These are phyloP conservation scores for Trypanosoma cruzi DNA, from an alignment of 208 protist species.

Conservation along the genomic window DNA sequence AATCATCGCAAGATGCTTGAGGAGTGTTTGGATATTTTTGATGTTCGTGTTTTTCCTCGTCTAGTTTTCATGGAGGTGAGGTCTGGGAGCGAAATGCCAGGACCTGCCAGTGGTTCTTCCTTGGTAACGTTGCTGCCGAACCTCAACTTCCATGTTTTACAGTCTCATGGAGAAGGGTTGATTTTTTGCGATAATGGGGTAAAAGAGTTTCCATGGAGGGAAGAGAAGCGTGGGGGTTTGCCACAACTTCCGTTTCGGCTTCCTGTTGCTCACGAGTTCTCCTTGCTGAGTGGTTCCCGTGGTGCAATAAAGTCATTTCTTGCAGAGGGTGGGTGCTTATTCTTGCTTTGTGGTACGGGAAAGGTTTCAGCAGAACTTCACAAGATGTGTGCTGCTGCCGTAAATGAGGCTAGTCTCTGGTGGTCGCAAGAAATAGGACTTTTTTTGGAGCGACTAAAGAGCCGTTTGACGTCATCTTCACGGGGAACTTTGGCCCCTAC, in stretches of 20 bases:
- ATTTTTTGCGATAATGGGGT: not conserved
- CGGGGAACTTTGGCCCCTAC: not conserved
- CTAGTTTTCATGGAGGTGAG: constrained; percentile 46
- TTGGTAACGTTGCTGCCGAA: not conserved
- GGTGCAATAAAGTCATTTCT: constrained; percentile 23
- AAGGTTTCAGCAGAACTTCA: constrained; percentile 53
- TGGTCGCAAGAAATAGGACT: constrained; percentile 38
- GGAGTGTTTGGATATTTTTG: constrained; percentile 29
- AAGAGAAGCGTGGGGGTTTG: not conserved
- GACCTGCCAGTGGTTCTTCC: not conserved
- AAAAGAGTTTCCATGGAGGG: constrained; percentile 1
- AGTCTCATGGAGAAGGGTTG: constrained; percentile 6
- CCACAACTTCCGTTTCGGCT: not conserved
- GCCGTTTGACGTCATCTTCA: not conserved
- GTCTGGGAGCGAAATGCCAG: not conserved
- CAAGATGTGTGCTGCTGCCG: constrained; percentile 33
- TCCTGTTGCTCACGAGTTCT: not conserved
- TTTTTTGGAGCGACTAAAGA: not conserved
- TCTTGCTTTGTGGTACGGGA: constrained; percentile 64
- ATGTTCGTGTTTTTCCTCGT: constrained; percentile 61
- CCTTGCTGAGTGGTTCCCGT: not conserved
- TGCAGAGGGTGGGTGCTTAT: constrained; percentile 52
- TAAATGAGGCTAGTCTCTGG: constrained; percentile 48
- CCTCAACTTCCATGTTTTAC: constrained; percentile 1
- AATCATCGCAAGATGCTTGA: constrained; percentile 7